These are phyloP conservation scores for Aspergillus wentii DNA, from an alignment of 495 filamentous ascomycete genomes.

Conservation along the genomic window DNA sequence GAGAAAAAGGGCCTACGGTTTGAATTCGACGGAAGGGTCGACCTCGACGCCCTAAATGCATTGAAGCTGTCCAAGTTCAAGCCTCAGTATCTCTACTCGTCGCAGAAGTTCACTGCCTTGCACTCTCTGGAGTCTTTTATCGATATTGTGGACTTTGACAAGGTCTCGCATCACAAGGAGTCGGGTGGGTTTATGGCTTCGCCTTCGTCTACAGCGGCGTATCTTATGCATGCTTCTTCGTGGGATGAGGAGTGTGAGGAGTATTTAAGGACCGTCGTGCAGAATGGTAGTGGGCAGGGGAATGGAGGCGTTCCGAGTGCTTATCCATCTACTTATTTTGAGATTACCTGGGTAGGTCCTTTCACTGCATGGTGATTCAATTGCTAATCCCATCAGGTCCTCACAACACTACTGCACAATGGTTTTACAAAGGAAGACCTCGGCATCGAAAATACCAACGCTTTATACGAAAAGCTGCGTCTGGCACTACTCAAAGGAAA, in stretches of 20 bases:
- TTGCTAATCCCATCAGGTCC: too few species aligned
- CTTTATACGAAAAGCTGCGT: too few species aligned
- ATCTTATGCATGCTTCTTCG: slow-evolving; percentile 30
- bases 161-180: slow-evolving; percentile 37
- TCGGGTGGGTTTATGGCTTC: slow-evolving; percentile 43
- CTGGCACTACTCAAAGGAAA: background rate
- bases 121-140: slow-evolving; percentile 47
- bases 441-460: too few species aligned
- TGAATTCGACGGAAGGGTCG: slow-evolving; percentile 14
- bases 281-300: slow-evolving; percentile 20
- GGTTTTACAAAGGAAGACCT: too few species aligned
- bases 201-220: slow-evolving; percentile 44
- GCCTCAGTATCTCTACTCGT: slow-evolving; percentile 21
- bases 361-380: too few species aligned
- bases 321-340: slow-evolving; percentile 30
- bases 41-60: slow-evolving; percentile 1
- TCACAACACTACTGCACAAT: too few species aligned
- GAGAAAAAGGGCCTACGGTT: slow-evolving; percentile 10
- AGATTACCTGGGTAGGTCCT: slow-evolving; percentile 27
- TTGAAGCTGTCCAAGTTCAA: slow-evolving; percentile 24
- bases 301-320: slow-evolving; percentile 26
- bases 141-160: slow-evolving; percentile 38
- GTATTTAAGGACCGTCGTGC: slow-evolving; percentile 17
- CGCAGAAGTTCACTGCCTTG: slow-evolving; percentile 22
- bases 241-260: slow-evolving; percentile 33